A percentile compares a stretch with the other conserved stretches of the same genome.
phyloP scores from a whole-genome alignment of 805 yeast genomes.

The Pichia scutulata region DNA sequence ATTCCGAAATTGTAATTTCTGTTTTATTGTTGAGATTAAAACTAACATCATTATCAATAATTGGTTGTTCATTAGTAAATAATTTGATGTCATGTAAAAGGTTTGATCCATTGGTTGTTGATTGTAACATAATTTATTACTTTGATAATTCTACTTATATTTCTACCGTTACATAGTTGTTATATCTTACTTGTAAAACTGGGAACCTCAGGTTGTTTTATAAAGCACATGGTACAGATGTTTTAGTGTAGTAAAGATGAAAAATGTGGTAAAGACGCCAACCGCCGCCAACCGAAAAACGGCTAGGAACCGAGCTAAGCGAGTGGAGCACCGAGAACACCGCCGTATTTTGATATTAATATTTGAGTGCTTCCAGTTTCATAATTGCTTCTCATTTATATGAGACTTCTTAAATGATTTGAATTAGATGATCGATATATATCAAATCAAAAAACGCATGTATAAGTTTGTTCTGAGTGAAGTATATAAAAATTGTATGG shows the following conservation, averaged over 20 bases:
- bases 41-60: background rate
- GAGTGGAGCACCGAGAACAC: background rate
- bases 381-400: too few relatives aligned
- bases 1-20: constrained; percentile 31
- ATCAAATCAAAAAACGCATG: too few relatives aligned
- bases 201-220: background rate
- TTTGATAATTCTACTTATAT: background rate
- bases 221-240: background rate
- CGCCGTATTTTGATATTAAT: background rate
- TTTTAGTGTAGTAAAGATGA: background rate
- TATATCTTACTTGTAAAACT: background rate
- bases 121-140: background rate
- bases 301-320: background rate
- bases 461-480: too few relatives aligned
- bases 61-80: background rate
- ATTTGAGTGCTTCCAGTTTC: too few relatives aligned
- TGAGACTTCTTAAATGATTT: too few relatives aligned
- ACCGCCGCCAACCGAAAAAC: background rate
- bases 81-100: background rate
- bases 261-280: background rate
- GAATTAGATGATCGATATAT: too few relatives aligned
- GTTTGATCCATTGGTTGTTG: background rate
- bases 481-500: too few relatives aligned
- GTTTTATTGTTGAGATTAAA: background rate
- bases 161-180: background rate